A percentile compares a stretch with the other conserved stretches of the same genome.
phyloP scores from a whole-genome alignment of 2,329 filamentous ascomycete genomes.

The Aquanectria penicillioides region DNA sequence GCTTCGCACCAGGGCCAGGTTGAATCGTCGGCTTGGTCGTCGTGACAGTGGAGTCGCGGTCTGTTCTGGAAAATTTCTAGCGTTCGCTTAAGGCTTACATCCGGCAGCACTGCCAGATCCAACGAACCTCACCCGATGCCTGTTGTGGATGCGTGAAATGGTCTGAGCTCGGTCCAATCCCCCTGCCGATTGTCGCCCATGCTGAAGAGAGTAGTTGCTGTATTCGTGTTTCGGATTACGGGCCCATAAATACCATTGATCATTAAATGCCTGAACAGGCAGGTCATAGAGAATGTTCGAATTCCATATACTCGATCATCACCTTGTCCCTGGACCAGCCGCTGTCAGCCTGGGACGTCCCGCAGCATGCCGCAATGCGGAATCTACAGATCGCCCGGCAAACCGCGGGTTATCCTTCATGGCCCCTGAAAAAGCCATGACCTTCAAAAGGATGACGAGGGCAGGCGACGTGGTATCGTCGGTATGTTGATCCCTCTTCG shows the following conservation, averaged over 20 bases:
- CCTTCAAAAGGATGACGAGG: slow-evolving; percentile 6
- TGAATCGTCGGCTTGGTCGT: slow-evolving; percentile 12
- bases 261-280: slow-evolving; percentile 10
- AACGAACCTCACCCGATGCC: slow-evolving; percentile 36
- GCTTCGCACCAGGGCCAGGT: slow-evolving; percentile 19
- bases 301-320: slow-evolving; percentile 15
- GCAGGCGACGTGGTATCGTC: not conserved
- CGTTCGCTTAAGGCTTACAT: slow-evolving; percentile 24
- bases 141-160: not conserved
- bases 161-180: slow-evolving; percentile 4
- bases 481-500: not conserved
- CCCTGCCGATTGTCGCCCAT: slow-evolving; percentile 9
- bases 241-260: slow-evolving; percentile 7
- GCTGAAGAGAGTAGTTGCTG: too few relatives aligned
- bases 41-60: not conserved
- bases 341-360: not conserved
- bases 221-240: slow-evolving; percentile 8
- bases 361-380: slow-evolving; percentile 7
- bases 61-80: slow-evolving; percentile 44
- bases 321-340: not conserved
- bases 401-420: slow-evolving; percentile 4
- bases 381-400: slow-evolving; percentile 25
- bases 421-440: slow-evolving; percentile 11
- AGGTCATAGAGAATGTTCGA: slow-evolving; percentile 17
- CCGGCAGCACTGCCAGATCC: slow-evolving; percentile 27